Percentiles rank a stretch among this genome's conserved stretches.
Conservation (phyloP, 2,329 filamentous ascomycete genomes). For the Alternaria gansuensis region DNA sequence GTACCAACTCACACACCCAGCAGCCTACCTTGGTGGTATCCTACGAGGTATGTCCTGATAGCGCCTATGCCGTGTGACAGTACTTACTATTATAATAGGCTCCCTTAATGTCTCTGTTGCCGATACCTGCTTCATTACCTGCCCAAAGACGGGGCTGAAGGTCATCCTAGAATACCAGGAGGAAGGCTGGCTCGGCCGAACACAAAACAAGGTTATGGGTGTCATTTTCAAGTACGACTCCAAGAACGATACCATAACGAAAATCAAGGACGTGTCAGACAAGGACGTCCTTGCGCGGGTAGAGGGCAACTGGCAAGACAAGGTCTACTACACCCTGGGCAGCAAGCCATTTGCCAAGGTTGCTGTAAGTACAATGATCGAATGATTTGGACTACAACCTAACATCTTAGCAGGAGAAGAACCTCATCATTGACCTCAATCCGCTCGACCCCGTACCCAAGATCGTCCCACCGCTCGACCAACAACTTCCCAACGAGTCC, state of each 20-base stretch:
- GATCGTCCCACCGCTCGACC: constrained; percentile 75
- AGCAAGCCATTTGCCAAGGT: constrained; percentile 57
- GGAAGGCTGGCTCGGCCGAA: constrained; percentile 91
- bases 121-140: constrained; percentile 87
- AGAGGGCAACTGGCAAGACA: constrained; percentile 84
- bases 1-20: constrained; percentile 93
- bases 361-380: constrained; percentile 61
- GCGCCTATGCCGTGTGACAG: not conserved
- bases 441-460: constrained; percentile 84
- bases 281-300: constrained; percentile 83
- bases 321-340: constrained; percentile 68
- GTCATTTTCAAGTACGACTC: constrained; percentile 91
- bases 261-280: constrained; percentile 85
- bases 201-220: constrained; percentile 90
- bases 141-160: constrained; percentile 89
- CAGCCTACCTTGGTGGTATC: constrained; percentile 89
- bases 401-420: constrained; percentile 57
- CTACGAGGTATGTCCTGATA: constrained; percentile 65
- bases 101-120: constrained; percentile 90
- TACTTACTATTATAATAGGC: constrained; percentile 53
- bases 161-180: constrained; percentile 92
- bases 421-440: constrained; percentile 85
- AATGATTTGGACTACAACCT: constrained; percentile 9
- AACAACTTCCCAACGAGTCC: constrained; percentile 89
- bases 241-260: constrained; percentile 79